Evolutionary conservation across 306 rosid species (phyloP), one percentile per base, ranked within the genome.

Genomic region (Acacia crassicarpa): DNA sequence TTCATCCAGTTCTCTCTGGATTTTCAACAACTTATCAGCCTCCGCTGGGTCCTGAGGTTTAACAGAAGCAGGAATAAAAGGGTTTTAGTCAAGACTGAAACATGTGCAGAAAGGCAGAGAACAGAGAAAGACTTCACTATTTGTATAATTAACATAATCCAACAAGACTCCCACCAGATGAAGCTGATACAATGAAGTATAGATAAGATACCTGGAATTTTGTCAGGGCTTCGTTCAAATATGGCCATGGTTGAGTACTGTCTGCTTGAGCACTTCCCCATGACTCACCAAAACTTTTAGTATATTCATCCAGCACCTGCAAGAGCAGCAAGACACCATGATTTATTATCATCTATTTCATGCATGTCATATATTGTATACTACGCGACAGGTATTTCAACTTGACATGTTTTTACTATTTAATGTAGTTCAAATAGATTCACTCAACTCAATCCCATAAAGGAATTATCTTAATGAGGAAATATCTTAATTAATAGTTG

Each of bases 1-100:
- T 88, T 95, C 99, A 86, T 95, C 99, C 89, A 95, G 89, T 85
- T 95, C 99, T 88, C 94, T 85, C 91, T 95, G 98, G 80, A 95
- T 93, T 89, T 76, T 95, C 92, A 95, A 65, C 89, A 95, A 88
- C 91, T 93, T 95, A 85, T 95, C 99, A 76, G 99, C 99, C 84
- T 95, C 99, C 16, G 97, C 95, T 81, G 99, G 99, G 69, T 93
- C 98, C 98, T 95, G 94, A 74, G 30, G 70, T 74, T 77, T 69
- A 84, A 70, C 43, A 75, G 19, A 33, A 56, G 72, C 32, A 75
- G 15, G 43, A 79, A 74, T n/a, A 0, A 32, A 10, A 41, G 63
- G 30, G 75, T 69, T 40, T n/a, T 30, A 71, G 82, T 38, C 66
- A 8, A 66, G 45, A 63, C 69, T 63, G 20, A 61, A 38, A 67